phyloP scores from a whole-genome alignment of 2,329 filamentous ascomycete species.

The Penicillium brevicompactum region DNA sequence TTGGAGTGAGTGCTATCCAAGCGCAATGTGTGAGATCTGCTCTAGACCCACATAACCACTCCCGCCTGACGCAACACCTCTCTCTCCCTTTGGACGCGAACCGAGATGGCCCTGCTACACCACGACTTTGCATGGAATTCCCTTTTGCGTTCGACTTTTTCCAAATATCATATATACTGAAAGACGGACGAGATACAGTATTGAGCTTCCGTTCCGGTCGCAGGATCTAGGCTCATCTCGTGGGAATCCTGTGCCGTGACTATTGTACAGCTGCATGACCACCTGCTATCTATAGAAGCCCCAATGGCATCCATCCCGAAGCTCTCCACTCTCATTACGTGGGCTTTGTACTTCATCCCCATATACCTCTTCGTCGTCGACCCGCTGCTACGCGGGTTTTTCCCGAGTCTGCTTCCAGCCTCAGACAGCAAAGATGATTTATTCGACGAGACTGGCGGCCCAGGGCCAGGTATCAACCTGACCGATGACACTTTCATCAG shows the following conservation, averaged over 20 bases:
- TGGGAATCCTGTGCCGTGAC: background rate
- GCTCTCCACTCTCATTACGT: slow-evolving; percentile 35
- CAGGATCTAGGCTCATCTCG: background rate
- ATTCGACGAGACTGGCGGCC: slow-evolving; percentile 15
- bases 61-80: too few relatives aligned
- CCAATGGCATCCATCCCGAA: slow-evolving; percentile 30
- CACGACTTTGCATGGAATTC: background rate
- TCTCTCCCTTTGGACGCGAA: too few relatives aligned
- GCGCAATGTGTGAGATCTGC: too few relatives aligned
- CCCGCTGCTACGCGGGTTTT: slow-evolving; percentile 32
- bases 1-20: too few relatives aligned
- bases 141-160: too few relatives aligned
- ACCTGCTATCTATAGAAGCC: background rate
- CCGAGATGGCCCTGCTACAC: too few relatives aligned
- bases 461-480: slow-evolving; percentile 23
- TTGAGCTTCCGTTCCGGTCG: background rate
- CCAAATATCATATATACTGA: too few relatives aligned
- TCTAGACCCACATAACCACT: too few relatives aligned
- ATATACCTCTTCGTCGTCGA: slow-evolving; percentile 40
- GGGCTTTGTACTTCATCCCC: slow-evolving; percentile 39
- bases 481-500: slow-evolving; percentile 38
- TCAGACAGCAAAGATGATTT: slow-evolving; percentile 9
- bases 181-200: background rate
- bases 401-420: slow-evolving; percentile 14
- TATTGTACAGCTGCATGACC: background rate